phyloP scores from a whole-genome alignment of 106 monocot genomes.

The Dactylorhiza incarnata region DNA sequence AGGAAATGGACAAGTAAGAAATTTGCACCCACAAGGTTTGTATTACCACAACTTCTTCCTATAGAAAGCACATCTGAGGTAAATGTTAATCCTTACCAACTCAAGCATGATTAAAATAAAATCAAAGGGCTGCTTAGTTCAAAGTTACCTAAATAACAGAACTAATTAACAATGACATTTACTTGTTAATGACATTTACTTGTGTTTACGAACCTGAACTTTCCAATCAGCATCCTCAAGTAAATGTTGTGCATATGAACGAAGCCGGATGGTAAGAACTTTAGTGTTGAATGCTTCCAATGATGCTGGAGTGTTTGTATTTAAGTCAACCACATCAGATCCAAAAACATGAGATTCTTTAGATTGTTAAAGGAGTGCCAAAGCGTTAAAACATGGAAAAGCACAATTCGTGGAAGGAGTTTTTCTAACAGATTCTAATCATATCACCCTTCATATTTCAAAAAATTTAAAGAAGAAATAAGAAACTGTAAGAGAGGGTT shows the following conservation, averaged over 20 bases:
- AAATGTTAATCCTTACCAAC: too few relatives aligned
- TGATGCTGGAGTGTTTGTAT: neutral
- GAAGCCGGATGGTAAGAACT: slow-evolving; percentile 33
- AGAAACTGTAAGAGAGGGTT: neutral
- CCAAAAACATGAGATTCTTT: neutral
- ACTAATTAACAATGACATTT: too few relatives aligned
- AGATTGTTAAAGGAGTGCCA: neutral
- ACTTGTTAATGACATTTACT: too few relatives aligned
- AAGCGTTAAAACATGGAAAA: neutral
- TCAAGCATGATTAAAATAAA: too few relatives aligned
- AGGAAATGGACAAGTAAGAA: too few relatives aligned
- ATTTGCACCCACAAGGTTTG: too few relatives aligned
- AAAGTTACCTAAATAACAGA: too few relatives aligned
- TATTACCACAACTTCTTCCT: too few relatives aligned
- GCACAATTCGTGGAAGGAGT: neutral
- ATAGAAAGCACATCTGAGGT: too few relatives aligned
- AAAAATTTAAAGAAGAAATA: neutral
- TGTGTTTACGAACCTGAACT: slow-evolving; percentile 26
- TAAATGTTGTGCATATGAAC: slow-evolving; percentile 47
- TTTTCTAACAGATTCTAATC: neutral
- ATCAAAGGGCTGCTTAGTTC: too few relatives aligned
- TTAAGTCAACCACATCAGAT: neutral
- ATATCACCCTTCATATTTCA: neutral
- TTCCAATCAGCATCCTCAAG: slow-evolving; percentile 47
- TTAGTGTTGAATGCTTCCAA: neutral